phyloP scores from a whole-genome alignment of 331 rosid species.

The Ulmus americana region DNA sequence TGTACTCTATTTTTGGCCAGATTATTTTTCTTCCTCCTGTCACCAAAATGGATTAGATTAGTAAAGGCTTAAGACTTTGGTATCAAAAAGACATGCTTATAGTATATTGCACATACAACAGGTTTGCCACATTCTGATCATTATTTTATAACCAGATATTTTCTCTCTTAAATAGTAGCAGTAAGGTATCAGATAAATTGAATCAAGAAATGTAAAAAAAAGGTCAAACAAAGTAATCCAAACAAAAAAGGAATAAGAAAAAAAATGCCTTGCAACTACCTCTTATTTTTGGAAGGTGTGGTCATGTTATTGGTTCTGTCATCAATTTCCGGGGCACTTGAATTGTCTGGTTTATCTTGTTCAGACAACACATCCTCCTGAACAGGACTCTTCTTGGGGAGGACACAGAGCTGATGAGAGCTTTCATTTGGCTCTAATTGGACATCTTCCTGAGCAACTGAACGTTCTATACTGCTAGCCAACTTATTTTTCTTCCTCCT shows the following conservation, averaged over 20 bases:
- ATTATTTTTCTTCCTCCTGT: conserved; percentile 70
- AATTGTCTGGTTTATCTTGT: conserved; percentile 31
- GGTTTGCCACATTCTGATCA: background rate
- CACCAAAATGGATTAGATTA: conserved; percentile 16
- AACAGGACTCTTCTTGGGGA: conserved; percentile 27
- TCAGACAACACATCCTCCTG: conserved; percentile 36
- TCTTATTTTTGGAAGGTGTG: conserved; percentile 29
- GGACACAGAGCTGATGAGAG: conserved; percentile 19
- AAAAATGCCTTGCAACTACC: conserved; percentile 35
- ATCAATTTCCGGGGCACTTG: conserved; percentile 20
- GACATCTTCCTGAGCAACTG: conserved; percentile 28
- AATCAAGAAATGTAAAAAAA: background rate
- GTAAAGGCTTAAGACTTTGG: background rate
- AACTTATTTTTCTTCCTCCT: conserved; percentile 71
- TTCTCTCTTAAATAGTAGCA: background rate
- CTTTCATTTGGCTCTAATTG: conserved; percentile 32
- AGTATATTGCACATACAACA: background rate
- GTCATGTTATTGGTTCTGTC: conserved; percentile 30
- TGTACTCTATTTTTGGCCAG: conserved; percentile 34
- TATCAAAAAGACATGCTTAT: background rate
- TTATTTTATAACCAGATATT: background rate
- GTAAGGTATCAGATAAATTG: background rate
- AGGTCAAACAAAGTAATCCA: no score
- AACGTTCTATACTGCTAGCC: conserved; percentile 33
- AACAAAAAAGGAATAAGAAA: background rate